Percentiles rank a stretch among this genome's conserved stretches.
phyloP scores from a whole-genome alignment of 2,329 filamentous ascomycete species.

The Bipolaris zeicola region DNA sequence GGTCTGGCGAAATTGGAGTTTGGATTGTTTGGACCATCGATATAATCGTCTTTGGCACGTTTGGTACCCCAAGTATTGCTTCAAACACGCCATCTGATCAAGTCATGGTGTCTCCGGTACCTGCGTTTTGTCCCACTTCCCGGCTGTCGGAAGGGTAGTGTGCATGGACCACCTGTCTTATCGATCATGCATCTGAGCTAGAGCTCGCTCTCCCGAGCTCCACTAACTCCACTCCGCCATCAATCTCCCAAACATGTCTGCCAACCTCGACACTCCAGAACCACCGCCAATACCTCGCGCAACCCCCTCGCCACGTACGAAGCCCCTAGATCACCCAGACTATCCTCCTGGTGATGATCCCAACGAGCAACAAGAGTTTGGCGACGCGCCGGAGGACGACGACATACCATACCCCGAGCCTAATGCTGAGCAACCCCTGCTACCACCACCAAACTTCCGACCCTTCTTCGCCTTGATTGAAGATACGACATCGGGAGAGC shows the following conservation, averaged over 20 bases:
- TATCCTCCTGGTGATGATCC: constrained; percentile 29
- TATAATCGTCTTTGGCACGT: constrained; percentile 23
- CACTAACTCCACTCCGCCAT: constrained; percentile 26
- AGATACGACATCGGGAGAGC: constrained; percentile 73
- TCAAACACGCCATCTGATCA: constrained; percentile 1
- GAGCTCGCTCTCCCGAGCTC: constrained; percentile 29
- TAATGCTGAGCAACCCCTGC: constrained; percentile 41
- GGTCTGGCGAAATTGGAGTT: not conserved
- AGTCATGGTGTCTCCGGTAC: not conserved
- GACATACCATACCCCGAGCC: constrained; percentile 45
- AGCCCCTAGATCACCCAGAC: constrained; percentile 30
- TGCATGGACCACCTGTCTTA: constrained; percentile 31
- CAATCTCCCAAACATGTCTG: constrained; percentile 37
- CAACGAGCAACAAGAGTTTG: constrained; percentile 25
- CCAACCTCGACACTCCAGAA: constrained; percentile 25
- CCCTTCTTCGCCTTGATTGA: constrained; percentile 87
- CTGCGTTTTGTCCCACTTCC: not conserved
- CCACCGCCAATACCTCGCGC: constrained; percentile 23
- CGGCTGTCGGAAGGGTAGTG: constrained; percentile 17
- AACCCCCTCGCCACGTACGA: constrained; percentile 35
- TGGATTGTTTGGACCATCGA: constrained; percentile 1
- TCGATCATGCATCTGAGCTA: constrained; percentile 26
- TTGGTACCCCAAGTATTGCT: constrained; percentile 31
- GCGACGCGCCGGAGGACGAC: constrained; percentile 27
- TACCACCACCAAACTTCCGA: constrained; percentile 63